Base-by-base conservation (phyloP, 75 land plant species). In the Cryptomeria japonica region DNA sequence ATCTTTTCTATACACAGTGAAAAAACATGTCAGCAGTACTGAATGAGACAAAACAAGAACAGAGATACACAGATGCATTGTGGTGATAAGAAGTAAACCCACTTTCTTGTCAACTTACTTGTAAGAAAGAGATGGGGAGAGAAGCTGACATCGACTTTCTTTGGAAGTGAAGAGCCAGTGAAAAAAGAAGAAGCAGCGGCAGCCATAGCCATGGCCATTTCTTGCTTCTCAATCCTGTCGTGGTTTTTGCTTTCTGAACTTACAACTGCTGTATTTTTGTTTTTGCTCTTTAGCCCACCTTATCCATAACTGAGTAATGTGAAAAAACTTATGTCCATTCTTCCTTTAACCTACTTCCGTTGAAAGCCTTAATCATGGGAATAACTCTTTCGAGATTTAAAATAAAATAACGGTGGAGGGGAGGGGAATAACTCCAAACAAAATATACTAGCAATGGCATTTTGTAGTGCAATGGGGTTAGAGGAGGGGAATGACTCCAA, bases 141-240 rank as follows among this genome's bases (percentile, higher is more conserved):
- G 37, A 12, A 34, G 37, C 77, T 7, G 70, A 22, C 38, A 75
- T 75, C 13, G 37, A 31, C 32, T 34, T 75, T 34, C 77, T 34
- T 75, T 13, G 15, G 11, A 31, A 12, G 37, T 11, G 77, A 34
- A 75, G 9, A 28, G 70, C 77, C 16, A 75, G 77, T 32, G 13
- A 34, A 34, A 75, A 75, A 13, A 34, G 37, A 75, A 75, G 77
- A 34, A 75, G 77, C 3, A 25, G 77, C 37, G 34, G 77, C 77
- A 75, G 77, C 77, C 77, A 32, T 32, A 3, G 77, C 77, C 77
- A 75, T 75, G 77, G 77, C 37, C 77, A 75, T 64, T 64, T 64
- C 6, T 28, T 64, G 2, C 28, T 64, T 64, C 70, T 28, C 70
- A 25, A 8, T 64, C 70, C 70, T 64, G n/a, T 64, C 22, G 28